A percentile compares a stretch with the other conserved stretches of the same genome.
Evolutionary conservation across 1,284 basidiomycete genomes (phyloP).

Genomic region (Microbotryomycetes sp.): DNA sequence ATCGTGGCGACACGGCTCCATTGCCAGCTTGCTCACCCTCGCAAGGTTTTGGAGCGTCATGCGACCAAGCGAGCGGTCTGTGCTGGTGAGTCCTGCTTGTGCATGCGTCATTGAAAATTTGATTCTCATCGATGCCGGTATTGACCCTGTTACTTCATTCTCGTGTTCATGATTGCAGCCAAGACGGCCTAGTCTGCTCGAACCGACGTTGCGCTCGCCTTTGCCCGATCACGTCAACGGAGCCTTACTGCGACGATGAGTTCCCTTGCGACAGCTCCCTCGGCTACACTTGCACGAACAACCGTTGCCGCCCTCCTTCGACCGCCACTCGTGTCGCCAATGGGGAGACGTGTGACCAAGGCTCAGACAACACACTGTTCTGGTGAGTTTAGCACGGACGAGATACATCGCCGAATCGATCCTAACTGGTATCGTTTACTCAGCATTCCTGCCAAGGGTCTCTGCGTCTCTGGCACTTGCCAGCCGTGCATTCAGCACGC

Average conservation of each 20-base stretch:
- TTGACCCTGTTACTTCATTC: not conserved
- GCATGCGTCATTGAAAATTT: too few species aligned
- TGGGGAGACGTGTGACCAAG: slow-evolving; percentile 25
- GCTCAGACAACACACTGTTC: slow-evolving; percentile 26
- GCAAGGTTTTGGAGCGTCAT: slow-evolving; percentile 5
- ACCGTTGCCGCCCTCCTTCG: slow-evolving; percentile 27
- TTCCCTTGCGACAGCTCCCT: slow-evolving; percentile 18
- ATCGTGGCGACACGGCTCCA: not conserved
- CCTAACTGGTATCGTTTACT: too few species aligned
- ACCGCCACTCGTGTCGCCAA: slow-evolving; percentile 19
- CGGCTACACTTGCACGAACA: slow-evolving; percentile 27
- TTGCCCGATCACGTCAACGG: slow-evolving; percentile 24
- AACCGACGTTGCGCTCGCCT: slow-evolving; percentile 11
- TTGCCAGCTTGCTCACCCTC: slow-evolving; percentile 5
- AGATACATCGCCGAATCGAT: not conserved
- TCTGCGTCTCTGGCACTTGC: slow-evolving; percentile 21
- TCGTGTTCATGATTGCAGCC: not conserved
- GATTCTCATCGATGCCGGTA: too few species aligned
- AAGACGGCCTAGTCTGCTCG: slow-evolving; percentile 17
- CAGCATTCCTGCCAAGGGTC: slow-evolving; percentile 23
- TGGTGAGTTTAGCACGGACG: slow-evolving; percentile 13
- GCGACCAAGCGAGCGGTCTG: slow-evolving; percentile 15
- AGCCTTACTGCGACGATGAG: slow-evolving; percentile 26
- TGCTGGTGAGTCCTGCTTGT: slow-evolving; percentile 22
- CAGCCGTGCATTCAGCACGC: slow-evolving; percentile 26